Percentiles rank a stretch among this genome's conserved stretches.
These are phyloP conservation scores for Protoeuglena noctilucae DNA, from an alignment of 139 green algal species.

Conservation along the genomic window DNA sequence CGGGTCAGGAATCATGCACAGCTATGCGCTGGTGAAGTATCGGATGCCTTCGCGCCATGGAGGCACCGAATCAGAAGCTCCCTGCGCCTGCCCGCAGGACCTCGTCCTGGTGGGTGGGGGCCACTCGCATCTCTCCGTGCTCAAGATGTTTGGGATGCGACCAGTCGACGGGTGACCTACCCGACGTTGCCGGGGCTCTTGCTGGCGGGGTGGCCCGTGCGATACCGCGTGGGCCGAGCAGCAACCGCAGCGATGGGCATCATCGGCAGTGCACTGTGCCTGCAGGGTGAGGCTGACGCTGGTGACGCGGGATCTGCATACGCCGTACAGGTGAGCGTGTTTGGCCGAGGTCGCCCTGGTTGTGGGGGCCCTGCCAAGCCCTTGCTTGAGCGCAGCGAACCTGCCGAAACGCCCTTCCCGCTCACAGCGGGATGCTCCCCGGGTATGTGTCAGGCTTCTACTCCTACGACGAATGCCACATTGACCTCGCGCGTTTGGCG, in stretches of 20 bases:
- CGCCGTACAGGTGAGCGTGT: constrained; percentile 81
- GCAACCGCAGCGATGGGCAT: constrained; percentile 14
- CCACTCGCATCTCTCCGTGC: constrained; percentile 59
- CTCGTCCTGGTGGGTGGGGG: constrained; percentile 73
- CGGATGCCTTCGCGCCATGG: no score
- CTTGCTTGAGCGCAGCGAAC: no score
- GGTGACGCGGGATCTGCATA: constrained; percentile 59
- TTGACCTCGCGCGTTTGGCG: constrained; percentile 65
- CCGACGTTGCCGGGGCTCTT: constrained; percentile 31
- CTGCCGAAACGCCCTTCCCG: background rate
- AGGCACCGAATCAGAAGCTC: no score
- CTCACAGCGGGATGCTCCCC: constrained; percentile 94
- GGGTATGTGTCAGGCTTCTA: constrained; percentile 84
- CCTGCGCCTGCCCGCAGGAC: no score
- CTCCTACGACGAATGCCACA: constrained; percentile 76
- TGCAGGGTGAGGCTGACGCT: constrained; percentile 74
- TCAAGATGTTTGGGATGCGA: constrained; percentile 57
- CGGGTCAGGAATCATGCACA: no score
- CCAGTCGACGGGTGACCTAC: no score
- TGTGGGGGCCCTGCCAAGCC: constrained; percentile 11
- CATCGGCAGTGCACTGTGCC: no score
- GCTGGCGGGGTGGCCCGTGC: constrained; percentile 19
- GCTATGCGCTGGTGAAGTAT: no score
- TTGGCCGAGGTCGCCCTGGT: background rate
- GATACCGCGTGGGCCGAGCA: background rate